Evolutionary conservation across 305 asterid genomes (phyloP), one percentile per base, ranked within the genome.

Genomic region (Rubia tinctorum): DNA sequence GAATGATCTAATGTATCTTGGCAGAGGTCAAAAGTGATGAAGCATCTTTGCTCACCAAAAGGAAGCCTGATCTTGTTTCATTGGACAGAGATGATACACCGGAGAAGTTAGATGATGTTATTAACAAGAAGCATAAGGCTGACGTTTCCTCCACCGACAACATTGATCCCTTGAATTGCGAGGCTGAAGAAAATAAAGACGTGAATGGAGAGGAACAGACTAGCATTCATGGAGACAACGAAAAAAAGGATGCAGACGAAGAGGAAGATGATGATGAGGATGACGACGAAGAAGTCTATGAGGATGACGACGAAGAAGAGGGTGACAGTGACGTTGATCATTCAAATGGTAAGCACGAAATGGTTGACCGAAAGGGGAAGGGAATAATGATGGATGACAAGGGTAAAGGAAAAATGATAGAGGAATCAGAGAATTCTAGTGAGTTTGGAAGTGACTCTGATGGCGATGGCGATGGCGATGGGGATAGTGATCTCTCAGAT

Each of bases 351-450:
- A 79, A 67, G 49, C 67, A 61, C 8, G 74, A 70, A 51, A 62
- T 64, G 20, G 58, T 58, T 12, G 78, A 72, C 68, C 75, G 67
- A 22, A 75, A 75, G 63, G 85, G 84, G 17, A 78, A 82, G 71
- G 81, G 82, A 74, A 78, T 80, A 66, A 15, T 71, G 64, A 72
- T 20, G 66, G 86, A 76, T 69, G 84, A 80, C 43, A 84, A 83
- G 74, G 87, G 87, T 27, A 83, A 86, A 72, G 82, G 80, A 23
- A 74, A 79, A 69, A 42, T 84, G 71, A 71, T 82, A 11, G 88
- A 84, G 72, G 85, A 79, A 22, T 77, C 74, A 1, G 85, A 73
- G 14, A 76, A 75, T 37, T 84, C 85, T 20, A 75, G 76, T 44
- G 76, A 71, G 58, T 56, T 10, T 74, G 83, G 75, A 27, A 72